Evolutionary conservation across 371 early-diverging fungal genomes (phyloP).

Genomic region (Choanephora cucurbitarum): DNA sequence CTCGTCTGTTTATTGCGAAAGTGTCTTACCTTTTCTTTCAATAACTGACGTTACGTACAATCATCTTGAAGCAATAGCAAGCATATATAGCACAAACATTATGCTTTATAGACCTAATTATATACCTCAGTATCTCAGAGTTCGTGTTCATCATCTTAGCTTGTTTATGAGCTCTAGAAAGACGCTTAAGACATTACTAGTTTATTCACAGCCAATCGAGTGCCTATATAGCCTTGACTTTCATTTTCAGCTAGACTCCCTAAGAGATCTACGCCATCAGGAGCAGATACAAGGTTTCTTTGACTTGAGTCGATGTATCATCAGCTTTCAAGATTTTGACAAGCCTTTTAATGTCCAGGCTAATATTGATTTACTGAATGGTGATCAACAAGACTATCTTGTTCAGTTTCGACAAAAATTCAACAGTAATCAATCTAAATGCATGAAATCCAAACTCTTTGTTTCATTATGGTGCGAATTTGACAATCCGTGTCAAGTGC

Average conservation of each 20-base stretch:
- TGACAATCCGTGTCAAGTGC: background rate
- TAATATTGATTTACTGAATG: background rate
- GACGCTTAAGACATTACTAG: background rate
- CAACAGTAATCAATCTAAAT: background rate
- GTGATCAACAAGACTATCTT: background rate
- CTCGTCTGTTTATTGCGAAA: background rate
- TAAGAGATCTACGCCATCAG: constrained; percentile 2
- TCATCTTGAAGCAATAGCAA: background rate
- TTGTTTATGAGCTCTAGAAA: background rate
- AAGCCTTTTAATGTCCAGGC: background rate
- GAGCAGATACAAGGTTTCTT: background rate
- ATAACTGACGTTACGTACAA: background rate
- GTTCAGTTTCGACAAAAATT: constrained; percentile 1
- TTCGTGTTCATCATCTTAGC: constrained; percentile 1
- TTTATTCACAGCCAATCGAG: constrained; percentile 6
- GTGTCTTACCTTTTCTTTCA: constrained; percentile 1
- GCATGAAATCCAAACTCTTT: constrained; percentile 1
- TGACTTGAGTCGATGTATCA: constrained; percentile 2
- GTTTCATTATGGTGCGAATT: constrained; percentile 7
- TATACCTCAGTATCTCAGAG: constrained; percentile 8
- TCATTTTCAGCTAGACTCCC: constrained; percentile 1
- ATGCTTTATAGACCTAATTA: constrained; percentile 6
- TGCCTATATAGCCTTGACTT: constrained; percentile 3
- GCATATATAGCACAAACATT: background rate
- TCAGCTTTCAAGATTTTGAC: background rate